Evolutionary conservation across 2,329 filamentous ascomycete species (phyloP).

Genomic region (Epicoccum sorghinum): DNA sequence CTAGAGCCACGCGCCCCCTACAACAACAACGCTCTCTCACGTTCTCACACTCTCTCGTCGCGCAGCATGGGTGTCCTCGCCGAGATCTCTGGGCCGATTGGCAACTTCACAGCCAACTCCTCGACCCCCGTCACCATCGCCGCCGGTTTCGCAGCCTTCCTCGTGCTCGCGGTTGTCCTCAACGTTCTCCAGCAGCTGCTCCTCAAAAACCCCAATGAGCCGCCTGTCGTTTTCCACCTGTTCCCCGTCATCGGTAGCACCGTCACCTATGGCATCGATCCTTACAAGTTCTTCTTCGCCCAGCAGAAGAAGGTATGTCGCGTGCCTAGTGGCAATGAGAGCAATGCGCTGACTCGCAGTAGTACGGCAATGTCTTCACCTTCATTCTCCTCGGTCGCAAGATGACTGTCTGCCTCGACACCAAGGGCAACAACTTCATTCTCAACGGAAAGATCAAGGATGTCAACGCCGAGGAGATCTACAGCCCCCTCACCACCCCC

Average conservation of each 20-base stretch:
- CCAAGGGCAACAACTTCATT: constrained; percentile 87
- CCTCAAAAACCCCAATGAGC: constrained; percentile 75
- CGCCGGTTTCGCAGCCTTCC: constrained; percentile 54
- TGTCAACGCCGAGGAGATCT: constrained; percentile 89
- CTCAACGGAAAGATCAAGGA: constrained; percentile 90
- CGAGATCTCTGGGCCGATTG: constrained; percentile 55
- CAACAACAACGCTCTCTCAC: constrained; percentile 18
- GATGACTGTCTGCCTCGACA: constrained; percentile 83
- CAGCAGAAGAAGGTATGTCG: constrained; percentile 72
- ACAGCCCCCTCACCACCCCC: constrained; percentile 73
- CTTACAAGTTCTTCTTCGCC: constrained; percentile 80
- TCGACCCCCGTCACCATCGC: constrained; percentile 54
- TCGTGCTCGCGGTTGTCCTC: constrained; percentile 67
- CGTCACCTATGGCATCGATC: constrained; percentile 92
- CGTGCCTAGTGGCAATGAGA: constrained; percentile 3
- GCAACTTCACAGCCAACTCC: constrained; percentile 49
- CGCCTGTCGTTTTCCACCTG: constrained; percentile 69
- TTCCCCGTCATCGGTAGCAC: constrained; percentile 84
- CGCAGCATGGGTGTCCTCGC: constrained; percentile 60
- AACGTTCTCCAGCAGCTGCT: constrained; percentile 83
- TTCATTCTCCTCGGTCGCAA: constrained; percentile 88
- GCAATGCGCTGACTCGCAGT: constrained; percentile 27
- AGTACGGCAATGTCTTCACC: constrained; percentile 90
- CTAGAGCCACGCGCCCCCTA: constrained; percentile 22
- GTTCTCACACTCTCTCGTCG: constrained; percentile 20